Evolutionary conservation across 1,139 yeast species (phyloP).

Genomic region (Protomyces arabidopsidicola): DNA sequence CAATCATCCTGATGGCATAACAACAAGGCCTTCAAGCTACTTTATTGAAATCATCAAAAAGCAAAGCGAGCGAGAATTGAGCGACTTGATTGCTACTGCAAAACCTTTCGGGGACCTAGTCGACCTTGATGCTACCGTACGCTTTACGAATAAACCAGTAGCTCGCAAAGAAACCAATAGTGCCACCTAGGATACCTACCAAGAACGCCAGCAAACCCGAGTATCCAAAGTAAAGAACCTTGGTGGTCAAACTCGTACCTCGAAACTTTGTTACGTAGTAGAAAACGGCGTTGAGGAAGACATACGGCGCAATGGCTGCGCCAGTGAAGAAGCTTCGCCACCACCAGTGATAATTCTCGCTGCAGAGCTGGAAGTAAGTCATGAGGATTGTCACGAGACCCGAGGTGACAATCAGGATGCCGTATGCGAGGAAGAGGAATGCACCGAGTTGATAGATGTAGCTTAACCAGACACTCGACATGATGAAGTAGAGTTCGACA

Average conservation of each 20-base stretch:
- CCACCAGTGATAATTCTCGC: conserved; percentile 87
- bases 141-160: conserved; percentile 73
- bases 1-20: too few relatives aligned
- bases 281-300: conserved; percentile 75
- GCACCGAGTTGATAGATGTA: conserved; percentile 96
- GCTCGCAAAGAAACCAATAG: conserved; percentile 76
- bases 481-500: conserved; percentile 83
- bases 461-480: conserved; percentile 90
- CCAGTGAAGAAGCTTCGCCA: conserved; percentile 89
- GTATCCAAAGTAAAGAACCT: conserved; percentile 81
- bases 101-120: conserved; percentile 36
- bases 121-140: conserved; percentile 81
- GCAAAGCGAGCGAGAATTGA: too few relatives aligned
- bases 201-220: conserved; percentile 64
- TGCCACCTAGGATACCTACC: conserved; percentile 78
- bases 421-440: conserved; percentile 79
- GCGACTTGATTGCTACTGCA: too few relatives aligned
- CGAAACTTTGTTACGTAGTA: conserved; percentile 49
- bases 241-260: conserved; percentile 69
- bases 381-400: conserved; percentile 73
- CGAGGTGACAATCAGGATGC: conserved; percentile 72
- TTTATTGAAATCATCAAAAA: too few relatives aligned
- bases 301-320: conserved; percentile 83
- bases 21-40: too few relatives aligned
- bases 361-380: conserved; percentile 77